These are phyloP conservation scores for Candida loeiensis DNA, from an alignment of 805 yeast genomes.

Conservation along the genomic window DNA sequence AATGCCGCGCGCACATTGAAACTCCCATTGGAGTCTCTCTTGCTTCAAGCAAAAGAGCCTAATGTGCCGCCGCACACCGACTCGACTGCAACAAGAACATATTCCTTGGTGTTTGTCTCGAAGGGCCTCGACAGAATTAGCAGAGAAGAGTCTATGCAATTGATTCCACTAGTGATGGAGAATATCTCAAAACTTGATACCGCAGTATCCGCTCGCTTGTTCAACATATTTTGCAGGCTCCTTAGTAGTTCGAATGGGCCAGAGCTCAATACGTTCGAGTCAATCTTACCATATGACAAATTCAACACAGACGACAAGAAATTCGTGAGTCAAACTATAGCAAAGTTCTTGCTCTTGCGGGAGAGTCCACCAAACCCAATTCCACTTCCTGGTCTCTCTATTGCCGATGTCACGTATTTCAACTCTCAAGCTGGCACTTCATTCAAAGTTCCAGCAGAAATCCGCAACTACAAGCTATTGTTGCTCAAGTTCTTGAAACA, in stretches of 20 bases:
- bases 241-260: constrained; percentile 45
- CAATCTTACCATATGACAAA: constrained; percentile 35
- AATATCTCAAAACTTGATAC: constrained; percentile 40
- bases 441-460: constrained; percentile 45
- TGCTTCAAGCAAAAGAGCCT: constrained; percentile 62
- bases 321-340: constrained; percentile 46
- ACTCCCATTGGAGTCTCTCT: constrained; percentile 60
- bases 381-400: constrained; percentile 57
- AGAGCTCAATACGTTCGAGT: constrained; percentile 43
- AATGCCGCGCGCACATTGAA: constrained; percentile 50
- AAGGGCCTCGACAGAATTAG: constrained; percentile 60
- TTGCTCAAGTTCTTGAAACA: constrained; percentile 38
- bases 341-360: constrained; percentile 52
- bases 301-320: constrained; percentile 34
- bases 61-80: constrained; percentile 42
- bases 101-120: constrained; percentile 62
- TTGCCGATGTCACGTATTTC: constrained; percentile 55
- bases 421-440: constrained; percentile 66
- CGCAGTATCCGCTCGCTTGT: constrained; percentile 52
- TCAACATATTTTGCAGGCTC: constrained; percentile 56
- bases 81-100: constrained; percentile 51
- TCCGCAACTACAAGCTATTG: constrained; percentile 30
- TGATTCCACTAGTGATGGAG: constrained; percentile 47
- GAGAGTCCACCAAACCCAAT: constrained; percentile 37
- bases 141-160: constrained; percentile 28